Evolutionary conservation across 352 stramenopile species (phyloP).

Genomic region (Phytophthora cajani): DNA sequence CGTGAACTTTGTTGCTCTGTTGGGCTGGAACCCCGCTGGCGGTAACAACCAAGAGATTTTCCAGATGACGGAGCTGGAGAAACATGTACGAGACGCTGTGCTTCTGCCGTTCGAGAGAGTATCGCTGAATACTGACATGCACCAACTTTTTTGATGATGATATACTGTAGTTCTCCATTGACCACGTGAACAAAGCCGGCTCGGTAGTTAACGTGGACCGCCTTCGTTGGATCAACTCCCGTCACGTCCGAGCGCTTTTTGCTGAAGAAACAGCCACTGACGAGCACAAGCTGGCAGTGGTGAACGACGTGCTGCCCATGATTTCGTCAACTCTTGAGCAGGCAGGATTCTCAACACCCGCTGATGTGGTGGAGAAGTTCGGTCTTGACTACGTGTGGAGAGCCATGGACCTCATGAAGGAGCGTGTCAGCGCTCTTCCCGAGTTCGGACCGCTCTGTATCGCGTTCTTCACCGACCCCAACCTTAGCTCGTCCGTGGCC

Average conservation of each 20-base stretch:
- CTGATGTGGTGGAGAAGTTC: slow-evolving; percentile 59
- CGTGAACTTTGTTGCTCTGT: slow-evolving; percentile 98
- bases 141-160: not conserved
- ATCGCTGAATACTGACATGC: not conserved
- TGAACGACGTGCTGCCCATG: slow-evolving; percentile 75
- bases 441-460: slow-evolving; percentile 84
- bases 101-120: not conserved
- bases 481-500: slow-evolving; percentile 60
- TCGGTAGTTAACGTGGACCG: slow-evolving; percentile 89
- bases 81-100: slow-evolving; percentile 44
- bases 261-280: slow-evolving; percentile 47
- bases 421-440: slow-evolving; percentile 78
- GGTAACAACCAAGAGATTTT: slow-evolving; percentile 98
- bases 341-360: slow-evolving; percentile 28
- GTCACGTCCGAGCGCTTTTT: slow-evolving; percentile 85
- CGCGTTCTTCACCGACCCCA: slow-evolving; percentile 70
- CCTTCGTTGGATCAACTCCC: slow-evolving; percentile 90
- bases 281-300: slow-evolving; percentile 50
- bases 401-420: slow-evolving; percentile 87
- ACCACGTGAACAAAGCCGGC: slow-evolving; percentile 89
- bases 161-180: slow-evolving; percentile 84
- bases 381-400: slow-evolving; percentile 76
- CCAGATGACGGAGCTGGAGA: slow-evolving; percentile 90
- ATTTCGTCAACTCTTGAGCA: slow-evolving; percentile 55
- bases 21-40: slow-evolving; percentile 96